phyloP scores from a whole-genome alignment of 1,284 basidiomycete species.

The Ceratobasidium sp. region DNA sequence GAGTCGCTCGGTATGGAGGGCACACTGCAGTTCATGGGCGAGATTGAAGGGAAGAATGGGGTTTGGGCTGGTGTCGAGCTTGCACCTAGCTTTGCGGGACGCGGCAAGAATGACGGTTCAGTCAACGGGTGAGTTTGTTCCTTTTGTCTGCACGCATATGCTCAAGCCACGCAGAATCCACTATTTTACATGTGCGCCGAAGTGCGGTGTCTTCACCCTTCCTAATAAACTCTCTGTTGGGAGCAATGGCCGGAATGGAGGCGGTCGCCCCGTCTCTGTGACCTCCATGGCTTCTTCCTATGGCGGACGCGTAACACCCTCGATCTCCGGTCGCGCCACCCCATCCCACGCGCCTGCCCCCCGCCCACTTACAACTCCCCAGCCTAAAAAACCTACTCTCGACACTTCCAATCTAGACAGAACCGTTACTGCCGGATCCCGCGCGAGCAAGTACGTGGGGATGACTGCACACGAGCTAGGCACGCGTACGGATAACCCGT shows the following conservation, averaged over 20 bases:
- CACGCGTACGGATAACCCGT: constrained; percentile 54
- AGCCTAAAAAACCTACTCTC: constrained; percentile 45
- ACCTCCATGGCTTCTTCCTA: constrained; percentile 65
- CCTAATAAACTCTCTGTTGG: constrained; percentile 81
- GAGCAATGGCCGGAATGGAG: constrained; percentile 61
- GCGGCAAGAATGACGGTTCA: constrained; percentile 95
- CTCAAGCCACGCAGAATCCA: constrained; percentile 62
- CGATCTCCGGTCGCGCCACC: constrained; percentile 45
- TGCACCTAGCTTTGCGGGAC: constrained; percentile 84
- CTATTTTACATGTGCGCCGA: constrained; percentile 88
- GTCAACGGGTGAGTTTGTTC: constrained; percentile 78
- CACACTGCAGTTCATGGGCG: constrained; percentile 77
- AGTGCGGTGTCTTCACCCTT: constrained; percentile 92
- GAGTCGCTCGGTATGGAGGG: constrained; percentile 89
- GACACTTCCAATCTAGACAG: constrained; percentile 51
- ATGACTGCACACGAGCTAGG: constrained; percentile 82
- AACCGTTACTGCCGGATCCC: constrained; percentile 78
- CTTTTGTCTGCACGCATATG: constrained; percentile 4
- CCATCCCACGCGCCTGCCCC: constrained; percentile 50
- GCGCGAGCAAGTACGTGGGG: constrained; percentile 83
- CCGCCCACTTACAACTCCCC: constrained; percentile 47
- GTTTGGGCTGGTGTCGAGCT: constrained; percentile 93
- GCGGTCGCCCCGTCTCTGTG: constrained; percentile 78
- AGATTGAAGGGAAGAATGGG: constrained; percentile 86
- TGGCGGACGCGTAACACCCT: constrained; percentile 65